A percentile compares a stretch with the other conserved stretches of the same genome.
These are phyloP conservation scores for Hymenoscyphus fraxineus DNA, from an alignment of 2,329 filamentous ascomycete genomes.

Conservation along the genomic window DNA sequence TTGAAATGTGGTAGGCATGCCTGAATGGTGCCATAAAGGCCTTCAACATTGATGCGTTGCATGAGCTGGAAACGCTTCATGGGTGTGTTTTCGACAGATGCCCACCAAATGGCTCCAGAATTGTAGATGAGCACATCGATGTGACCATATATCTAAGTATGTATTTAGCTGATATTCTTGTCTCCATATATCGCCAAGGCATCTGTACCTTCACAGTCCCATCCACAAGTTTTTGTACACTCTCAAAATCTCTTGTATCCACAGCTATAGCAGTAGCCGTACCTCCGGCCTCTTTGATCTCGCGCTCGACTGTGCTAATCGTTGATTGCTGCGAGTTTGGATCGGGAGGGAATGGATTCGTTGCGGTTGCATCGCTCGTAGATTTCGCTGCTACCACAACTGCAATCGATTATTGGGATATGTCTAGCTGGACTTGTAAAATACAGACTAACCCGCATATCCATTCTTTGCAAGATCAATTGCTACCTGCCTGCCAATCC, in stretches of 20 bases:
- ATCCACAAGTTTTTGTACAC: slow-evolving; percentile 57
- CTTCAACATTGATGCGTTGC: slow-evolving; percentile 71
- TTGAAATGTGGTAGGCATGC: slow-evolving; percentile 64
- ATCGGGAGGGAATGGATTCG: slow-evolving; percentile 64
- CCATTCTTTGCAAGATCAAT: slow-evolving; percentile 69
- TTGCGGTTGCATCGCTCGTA: slow-evolving; percentile 57
- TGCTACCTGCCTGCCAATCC: slow-evolving; percentile 73
- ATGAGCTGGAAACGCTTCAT: slow-evolving; percentile 74
- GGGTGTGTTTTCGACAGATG: slow-evolving; percentile 67
- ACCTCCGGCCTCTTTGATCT: slow-evolving; percentile 64
- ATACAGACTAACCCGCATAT: slow-evolving; percentile 55
- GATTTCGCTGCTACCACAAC: slow-evolving; percentile 71
- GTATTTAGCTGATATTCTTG: slow-evolving; percentile 17
- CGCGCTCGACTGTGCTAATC: slow-evolving; percentile 73
- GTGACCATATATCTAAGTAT: slow-evolving; percentile 34
- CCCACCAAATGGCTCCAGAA: slow-evolving; percentile 82
- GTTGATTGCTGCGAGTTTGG: slow-evolving; percentile 73
- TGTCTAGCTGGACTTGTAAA: background rate
- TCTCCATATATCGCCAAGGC: slow-evolving; percentile 4
- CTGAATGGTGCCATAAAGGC: slow-evolving; percentile 70
- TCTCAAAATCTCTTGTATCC: slow-evolving; percentile 63
- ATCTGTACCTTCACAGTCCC: slow-evolving; percentile 47
- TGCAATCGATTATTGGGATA: slow-evolving; percentile 12
- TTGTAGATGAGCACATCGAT: slow-evolving; percentile 80
- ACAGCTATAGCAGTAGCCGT: slow-evolving; percentile 63